Percentiles rank a stretch among this genome's conserved stretches.
phyloP scores from a whole-genome alignment of 106 monocot genomes.

The Ottelia alismoides region DNA sequence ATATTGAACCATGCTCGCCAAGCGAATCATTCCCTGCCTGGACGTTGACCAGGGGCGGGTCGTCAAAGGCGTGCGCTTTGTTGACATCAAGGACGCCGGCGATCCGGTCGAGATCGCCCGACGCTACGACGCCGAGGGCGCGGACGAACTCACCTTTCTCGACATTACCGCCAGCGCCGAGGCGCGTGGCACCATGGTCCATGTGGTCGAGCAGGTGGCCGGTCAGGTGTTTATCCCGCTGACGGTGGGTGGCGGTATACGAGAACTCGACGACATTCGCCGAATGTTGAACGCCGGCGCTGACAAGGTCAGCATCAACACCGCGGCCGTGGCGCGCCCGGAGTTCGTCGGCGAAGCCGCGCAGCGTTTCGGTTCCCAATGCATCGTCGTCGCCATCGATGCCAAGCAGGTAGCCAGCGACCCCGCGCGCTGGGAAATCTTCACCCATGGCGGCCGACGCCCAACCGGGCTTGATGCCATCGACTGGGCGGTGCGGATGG shows the following conservation, averaged over 20 bases:
- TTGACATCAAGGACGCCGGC: no score
- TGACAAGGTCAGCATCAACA: background rate
- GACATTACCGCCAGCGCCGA: background rate
- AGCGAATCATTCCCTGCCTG: background rate
- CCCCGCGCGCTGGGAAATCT: no score
- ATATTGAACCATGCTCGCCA: background rate
- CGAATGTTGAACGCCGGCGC: background rate
- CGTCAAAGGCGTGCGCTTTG: background rate
- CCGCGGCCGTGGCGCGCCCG: background rate
- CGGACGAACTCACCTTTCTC: background rate
- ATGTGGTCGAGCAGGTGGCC: background rate
- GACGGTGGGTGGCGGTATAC: background rate
- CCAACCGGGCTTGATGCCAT: no score
- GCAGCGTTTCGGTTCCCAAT: background rate
- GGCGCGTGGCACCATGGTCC: background rate
- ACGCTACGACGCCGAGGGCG: background rate
- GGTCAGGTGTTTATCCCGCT: background rate
- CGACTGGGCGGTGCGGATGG: no score
- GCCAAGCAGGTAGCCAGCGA: no score
- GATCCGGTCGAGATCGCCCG: background rate
- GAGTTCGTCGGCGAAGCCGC: background rate
- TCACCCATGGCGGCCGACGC: no score
- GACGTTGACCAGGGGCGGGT: background rate
- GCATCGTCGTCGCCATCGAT: background rate
- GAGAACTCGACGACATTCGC: background rate